phyloP scores from a whole-genome alignment of 495 filamentous ascomycete species.

The Penicillium pancosmium region DNA sequence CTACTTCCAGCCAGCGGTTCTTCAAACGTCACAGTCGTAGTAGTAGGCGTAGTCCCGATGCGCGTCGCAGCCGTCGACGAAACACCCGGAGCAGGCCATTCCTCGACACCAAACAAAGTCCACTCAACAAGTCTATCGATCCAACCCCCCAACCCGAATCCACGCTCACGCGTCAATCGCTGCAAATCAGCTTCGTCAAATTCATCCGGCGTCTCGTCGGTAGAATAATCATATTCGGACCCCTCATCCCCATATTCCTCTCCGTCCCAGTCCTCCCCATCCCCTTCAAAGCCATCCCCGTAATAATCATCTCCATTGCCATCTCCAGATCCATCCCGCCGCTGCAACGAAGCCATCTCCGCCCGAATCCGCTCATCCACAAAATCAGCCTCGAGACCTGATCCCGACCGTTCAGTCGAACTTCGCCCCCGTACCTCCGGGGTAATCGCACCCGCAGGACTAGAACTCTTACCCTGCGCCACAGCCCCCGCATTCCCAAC shows the following conservation, averaged over 20 bases:
- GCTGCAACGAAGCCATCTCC: constrained; percentile 43
- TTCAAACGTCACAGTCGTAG: constrained; percentile 38
- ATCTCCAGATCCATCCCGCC: neutral
- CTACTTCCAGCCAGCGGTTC: constrained; percentile 10
- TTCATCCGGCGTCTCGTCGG: constrained; percentile 31
- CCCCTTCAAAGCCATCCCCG: neutral
- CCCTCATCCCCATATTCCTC: constrained; percentile 20
- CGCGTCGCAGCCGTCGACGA: constrained; percentile 10
- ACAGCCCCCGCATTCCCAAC: neutral
- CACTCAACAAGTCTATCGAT: constrained; percentile 75
- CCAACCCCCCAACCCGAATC: constrained; percentile 72
- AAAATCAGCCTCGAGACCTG: constrained; percentile 40
- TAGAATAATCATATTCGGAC: constrained; percentile 29
- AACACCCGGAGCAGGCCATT: constrained; percentile 38
- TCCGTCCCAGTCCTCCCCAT: constrained; percentile 17
- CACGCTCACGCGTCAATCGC: constrained; percentile 54
- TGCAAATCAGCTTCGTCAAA: constrained; percentile 50
- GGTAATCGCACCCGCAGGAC: constrained; percentile 13
- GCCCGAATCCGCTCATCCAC: constrained; percentile 49
- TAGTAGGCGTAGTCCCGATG: constrained; percentile 57
- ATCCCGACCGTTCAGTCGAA: neutral
- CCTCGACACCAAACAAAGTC: constrained; percentile 75
- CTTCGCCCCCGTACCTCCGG: constrained; percentile 19
- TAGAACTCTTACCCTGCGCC: constrained; percentile 6
- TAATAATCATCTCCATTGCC: constrained; percentile 7